Conservation (phyloP, 2,329 filamentous ascomycete species). For the Aspergillus sp. region DNA sequence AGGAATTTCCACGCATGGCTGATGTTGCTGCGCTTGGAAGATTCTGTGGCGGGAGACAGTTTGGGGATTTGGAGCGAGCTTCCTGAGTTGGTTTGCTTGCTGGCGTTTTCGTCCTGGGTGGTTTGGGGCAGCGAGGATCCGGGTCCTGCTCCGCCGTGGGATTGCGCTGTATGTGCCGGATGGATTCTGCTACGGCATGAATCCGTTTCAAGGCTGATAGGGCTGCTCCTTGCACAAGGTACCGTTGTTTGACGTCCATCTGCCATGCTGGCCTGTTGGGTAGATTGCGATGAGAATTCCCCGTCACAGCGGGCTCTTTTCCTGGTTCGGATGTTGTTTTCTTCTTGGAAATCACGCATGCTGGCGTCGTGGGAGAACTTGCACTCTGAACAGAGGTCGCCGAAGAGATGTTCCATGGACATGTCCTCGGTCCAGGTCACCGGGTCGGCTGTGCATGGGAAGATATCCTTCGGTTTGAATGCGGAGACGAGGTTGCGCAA, state of each 20-base stretch:
- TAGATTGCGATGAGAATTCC: conserved; percentile 11
- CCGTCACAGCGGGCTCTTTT: conserved; percentile 13
- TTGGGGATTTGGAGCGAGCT: conserved; percentile 3
- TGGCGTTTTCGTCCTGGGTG: conserved; percentile 3
- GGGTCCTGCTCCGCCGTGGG: no score
- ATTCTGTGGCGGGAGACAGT: conserved; percentile 4
- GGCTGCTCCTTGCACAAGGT: no score
- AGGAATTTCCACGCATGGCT: conserved; percentile 18
- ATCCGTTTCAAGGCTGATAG: no score
- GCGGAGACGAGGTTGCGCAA: conserved; percentile 59
- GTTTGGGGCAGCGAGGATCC: conserved; percentile 7
- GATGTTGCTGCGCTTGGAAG: conserved; percentile 14
- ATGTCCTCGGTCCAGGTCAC: conserved; percentile 53
- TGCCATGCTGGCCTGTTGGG: conserved; percentile 10
- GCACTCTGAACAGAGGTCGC: conserved; percentile 52
- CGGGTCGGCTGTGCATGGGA: conserved; percentile 68
- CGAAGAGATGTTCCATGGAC: conserved; percentile 63
- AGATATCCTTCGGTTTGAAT: conserved; percentile 66
- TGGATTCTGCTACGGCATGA: no score
- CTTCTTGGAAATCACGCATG: conserved; percentile 40
- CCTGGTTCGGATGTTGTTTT: conserved; percentile 10
- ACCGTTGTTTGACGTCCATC: conserved; percentile 3
- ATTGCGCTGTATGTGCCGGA: no score
- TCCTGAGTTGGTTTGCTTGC: conserved; percentile 1
- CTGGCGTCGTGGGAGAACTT: conserved; percentile 56